These are phyloP conservation scores for Collybia sordida DNA, from an alignment of 768 basidiomycete genomes.

Conservation along the genomic window DNA sequence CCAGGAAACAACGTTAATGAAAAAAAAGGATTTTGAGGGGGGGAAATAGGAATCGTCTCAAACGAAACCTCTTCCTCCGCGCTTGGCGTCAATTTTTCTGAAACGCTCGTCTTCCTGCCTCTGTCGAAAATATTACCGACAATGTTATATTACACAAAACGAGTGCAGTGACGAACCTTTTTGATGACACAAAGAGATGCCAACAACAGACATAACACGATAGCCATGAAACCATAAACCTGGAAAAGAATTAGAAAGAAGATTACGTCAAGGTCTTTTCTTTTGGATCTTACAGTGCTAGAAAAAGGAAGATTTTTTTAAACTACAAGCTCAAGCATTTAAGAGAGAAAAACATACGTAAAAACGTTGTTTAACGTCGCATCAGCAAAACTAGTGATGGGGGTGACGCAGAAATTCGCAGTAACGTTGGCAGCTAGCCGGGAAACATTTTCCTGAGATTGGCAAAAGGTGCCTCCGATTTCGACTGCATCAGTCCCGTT, in stretches of 20 bases:
- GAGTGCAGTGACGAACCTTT: slow-evolving; percentile 52
- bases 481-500: slow-evolving; percentile 58
- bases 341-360: slow-evolving; percentile 54
- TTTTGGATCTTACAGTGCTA: slow-evolving; percentile 41
- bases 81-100: slow-evolving; percentile 86
- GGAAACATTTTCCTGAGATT: slow-evolving; percentile 37
- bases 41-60: slow-evolving; percentile 30
- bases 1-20: not conserved
- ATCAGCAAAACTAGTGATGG: slow-evolving; percentile 68
- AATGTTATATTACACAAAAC: too few relatives aligned
- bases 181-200: slow-evolving; percentile 87
- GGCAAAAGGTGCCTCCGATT: slow-evolving; percentile 65
- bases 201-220: slow-evolving; percentile 73
- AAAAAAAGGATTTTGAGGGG: not conserved
- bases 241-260: slow-evolving; percentile 20
- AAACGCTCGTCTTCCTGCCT: slow-evolving; percentile 81
- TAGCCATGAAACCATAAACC: slow-evolving; percentile 84
- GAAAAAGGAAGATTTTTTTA: slow-evolving; percentile 6
- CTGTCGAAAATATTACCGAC: too few relatives aligned
- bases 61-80: slow-evolving; percentile 85
- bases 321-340: not conserved
- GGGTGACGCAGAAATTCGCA: slow-evolving; percentile 69
- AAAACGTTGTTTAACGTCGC: slow-evolving; percentile 77
- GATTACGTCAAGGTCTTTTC: not conserved
- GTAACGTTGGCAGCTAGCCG: slow-evolving; percentile 36